These are phyloP conservation scores for Aegle marmelos DNA, from an alignment of 345 rosid genomes.

Conservation along the genomic window DNA sequence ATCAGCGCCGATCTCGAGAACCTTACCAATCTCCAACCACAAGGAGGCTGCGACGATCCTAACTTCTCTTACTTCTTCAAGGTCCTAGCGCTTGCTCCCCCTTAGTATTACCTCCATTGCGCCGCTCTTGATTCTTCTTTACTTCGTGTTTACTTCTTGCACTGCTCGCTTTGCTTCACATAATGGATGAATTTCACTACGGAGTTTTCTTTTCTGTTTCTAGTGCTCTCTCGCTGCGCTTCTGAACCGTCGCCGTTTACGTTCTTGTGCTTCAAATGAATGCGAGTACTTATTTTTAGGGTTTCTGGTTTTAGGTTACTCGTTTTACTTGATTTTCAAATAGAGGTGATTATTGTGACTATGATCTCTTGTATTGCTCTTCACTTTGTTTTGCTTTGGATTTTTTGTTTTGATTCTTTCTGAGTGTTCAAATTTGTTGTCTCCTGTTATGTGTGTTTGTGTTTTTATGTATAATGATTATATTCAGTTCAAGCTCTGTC, in stretches of 20 bases:
- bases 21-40: constrained; percentile 73
- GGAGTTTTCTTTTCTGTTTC: background rate
- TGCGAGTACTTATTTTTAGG: background rate
- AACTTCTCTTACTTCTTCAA: constrained; percentile 77
- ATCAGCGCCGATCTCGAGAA: constrained; percentile 78
- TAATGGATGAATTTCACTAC: background rate
- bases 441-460: background rate
- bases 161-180: background rate
- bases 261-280: background rate
- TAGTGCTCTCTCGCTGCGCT: background rate
- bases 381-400: background rate
- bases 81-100: constrained; percentile 34
- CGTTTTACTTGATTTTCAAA: background rate
- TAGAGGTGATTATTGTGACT: background rate
- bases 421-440: background rate
- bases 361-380: background rate
- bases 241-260: background rate
- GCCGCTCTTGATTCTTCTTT: background rate
- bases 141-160: background rate
- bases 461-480: background rate
- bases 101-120: background rate
- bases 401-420: background rate
- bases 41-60: constrained; percentile 79
- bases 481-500: background rate
- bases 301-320: background rate